phyloP scores from a whole-genome alignment of 2,329 filamentous ascomycete genomes.

The Madurella mycetomatis region DNA sequence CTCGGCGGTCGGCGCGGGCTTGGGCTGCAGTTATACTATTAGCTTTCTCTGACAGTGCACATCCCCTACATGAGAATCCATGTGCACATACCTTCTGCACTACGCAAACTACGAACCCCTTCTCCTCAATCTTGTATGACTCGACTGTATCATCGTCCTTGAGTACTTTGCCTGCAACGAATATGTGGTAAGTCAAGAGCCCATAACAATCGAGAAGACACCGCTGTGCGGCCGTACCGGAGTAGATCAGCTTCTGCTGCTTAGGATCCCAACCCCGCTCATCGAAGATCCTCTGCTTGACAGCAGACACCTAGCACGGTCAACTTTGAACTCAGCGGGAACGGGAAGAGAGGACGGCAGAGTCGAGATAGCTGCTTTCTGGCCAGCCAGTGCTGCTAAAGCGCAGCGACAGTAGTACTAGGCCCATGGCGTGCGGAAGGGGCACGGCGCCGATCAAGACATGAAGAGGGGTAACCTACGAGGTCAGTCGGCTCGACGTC shows the following conservation, averaged over 20 bases:
- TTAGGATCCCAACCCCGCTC: conserved; percentile 94
- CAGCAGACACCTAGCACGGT: conserved; percentile 61
- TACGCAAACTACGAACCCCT: conserved; percentile 99
- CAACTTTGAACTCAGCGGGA: conserved; percentile 3
- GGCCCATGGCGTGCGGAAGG: conserved; percentile 22
- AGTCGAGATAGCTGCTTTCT: not conserved
- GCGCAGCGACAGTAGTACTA: conserved; percentile 12
- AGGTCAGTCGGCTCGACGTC: conserved; percentile 90
- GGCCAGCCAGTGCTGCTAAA: not conserved
- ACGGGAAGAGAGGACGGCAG: not conserved
- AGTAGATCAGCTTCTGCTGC: conserved; percentile 95
- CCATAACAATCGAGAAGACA: not conserved
- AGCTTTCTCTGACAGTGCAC: too few relatives aligned
- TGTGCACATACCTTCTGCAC: conserved; percentile 72
- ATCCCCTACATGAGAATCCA: not conserved
- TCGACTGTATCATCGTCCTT: conserved; percentile 97
- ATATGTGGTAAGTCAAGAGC: conserved; percentile 25
- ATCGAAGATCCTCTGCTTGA: conserved; percentile 87
- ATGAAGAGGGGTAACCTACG: conserved; percentile 54
- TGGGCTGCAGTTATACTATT: conserved; percentile 47
- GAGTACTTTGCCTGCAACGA: conserved; percentile 81
- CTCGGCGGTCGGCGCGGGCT: conserved; percentile 51
- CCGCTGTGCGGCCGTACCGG: conserved; percentile 55
- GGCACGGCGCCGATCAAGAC: not conserved
- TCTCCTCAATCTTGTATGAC: conserved; percentile 98